phyloP scores from a whole-genome alignment of 139 green algal genomes.

The Pseudopediastrum boryanum region DNA sequence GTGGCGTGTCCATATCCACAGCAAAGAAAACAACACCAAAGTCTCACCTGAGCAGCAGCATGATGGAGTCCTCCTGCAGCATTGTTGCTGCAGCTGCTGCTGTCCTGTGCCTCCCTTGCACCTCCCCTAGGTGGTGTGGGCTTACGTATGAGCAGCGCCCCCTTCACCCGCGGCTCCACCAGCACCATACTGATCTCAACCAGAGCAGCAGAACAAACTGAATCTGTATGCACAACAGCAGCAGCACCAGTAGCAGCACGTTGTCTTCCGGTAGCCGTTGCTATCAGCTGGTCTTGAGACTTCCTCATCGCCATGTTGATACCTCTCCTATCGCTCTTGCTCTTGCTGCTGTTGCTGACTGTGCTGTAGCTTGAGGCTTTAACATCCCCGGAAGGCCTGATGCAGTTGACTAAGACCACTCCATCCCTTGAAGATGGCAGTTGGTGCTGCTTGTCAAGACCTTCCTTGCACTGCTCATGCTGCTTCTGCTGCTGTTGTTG shows the following conservation, averaged over 20 bases:
- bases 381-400: neutral
- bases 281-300: neutral
- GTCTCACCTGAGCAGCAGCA: no score
- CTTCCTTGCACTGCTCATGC: neutral
- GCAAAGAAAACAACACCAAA: no score
- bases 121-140: neutral
- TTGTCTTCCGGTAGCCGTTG: neutral
- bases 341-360: neutral
- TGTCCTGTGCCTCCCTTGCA: neutral
- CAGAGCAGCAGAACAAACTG: no score
- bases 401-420: neutral
- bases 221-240: neutral
- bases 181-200: slow-evolving; percentile 27
- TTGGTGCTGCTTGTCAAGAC: neutral
- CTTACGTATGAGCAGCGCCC: neutral
- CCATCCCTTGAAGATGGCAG: neutral
- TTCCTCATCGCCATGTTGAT: no score
- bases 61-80: no score
- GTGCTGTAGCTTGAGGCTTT: neutral
- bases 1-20: no score
- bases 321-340: no score
- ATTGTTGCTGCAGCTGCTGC: no score
- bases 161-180: slow-evolving; percentile 13
- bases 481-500: slow-evolving; percentile 20
- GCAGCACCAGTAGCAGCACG: slow-evolving; percentile 7